A percentile compares a stretch with the other conserved stretches of the same genome.
Evolutionary conservation across 768 basidiomycete species (phyloP).

Genomic region (Russula griseocarnosa): DNA sequence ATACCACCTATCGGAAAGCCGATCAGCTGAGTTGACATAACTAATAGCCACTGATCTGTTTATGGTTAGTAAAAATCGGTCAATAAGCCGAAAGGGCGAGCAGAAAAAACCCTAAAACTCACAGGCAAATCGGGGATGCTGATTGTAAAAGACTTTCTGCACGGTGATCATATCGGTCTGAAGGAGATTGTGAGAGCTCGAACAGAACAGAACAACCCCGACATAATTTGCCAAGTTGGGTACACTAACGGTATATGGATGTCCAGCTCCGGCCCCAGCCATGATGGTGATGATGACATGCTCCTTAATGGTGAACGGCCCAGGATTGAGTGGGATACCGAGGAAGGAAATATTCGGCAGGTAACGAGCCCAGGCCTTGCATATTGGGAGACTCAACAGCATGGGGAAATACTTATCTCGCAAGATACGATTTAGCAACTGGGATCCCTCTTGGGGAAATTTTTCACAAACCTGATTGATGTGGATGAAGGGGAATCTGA

Average conservation of each 20-base stretch:
- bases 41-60: conserved; percentile 38
- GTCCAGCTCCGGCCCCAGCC: conserved; percentile 36
- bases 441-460: too few species aligned
- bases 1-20: conserved; percentile 44
- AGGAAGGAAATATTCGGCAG: conserved; percentile 53
- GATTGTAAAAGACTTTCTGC: conserved; percentile 45
- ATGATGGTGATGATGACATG: conserved; percentile 30
- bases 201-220: neutral
- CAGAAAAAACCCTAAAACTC: conserved; percentile 10
- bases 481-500: too few species aligned
- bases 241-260: conserved; percentile 36
- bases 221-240: neutral
- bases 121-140: conserved; percentile 37
- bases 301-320: conserved; percentile 73
- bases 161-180: conserved; percentile 46
- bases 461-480: too few species aligned
- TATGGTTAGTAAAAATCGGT: neutral
- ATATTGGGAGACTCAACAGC: too few species aligned
- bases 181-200: neutral
- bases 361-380: conserved; percentile 27
- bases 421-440: too few species aligned
- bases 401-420: too few species aligned
- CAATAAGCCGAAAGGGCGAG: neutral
- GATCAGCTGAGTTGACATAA: conserved; percentile 43
- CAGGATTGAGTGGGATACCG: conserved; percentile 55